phyloP scores from a whole-genome alignment of 768 basidiomycete species.

The Crassisporium funariophilum region DNA sequence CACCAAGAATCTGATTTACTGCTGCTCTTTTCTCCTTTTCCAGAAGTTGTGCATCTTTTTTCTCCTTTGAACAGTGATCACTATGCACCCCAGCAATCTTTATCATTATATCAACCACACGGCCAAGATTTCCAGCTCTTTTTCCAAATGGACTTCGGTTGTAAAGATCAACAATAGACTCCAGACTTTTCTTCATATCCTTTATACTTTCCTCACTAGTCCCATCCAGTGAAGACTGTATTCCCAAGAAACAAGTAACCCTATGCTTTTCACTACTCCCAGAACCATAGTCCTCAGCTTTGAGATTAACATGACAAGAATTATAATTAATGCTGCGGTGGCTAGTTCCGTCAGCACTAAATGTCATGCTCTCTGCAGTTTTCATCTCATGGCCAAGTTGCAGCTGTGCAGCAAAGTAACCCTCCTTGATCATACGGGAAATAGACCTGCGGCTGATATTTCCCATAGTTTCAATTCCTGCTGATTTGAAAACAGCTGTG shows the following conservation, averaged over 20 bases:
- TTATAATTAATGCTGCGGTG: conserved; percentile 23
- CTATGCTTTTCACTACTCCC: not conserved
- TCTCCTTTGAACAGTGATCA: conserved; percentile 29
- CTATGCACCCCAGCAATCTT: conserved; percentile 19
- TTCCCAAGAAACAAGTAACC: conserved; percentile 22
- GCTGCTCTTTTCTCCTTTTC: conserved; percentile 20
- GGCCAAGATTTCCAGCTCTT: conserved; percentile 11
- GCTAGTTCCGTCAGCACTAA: conserved; percentile 22
- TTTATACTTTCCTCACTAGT: conserved; percentile 22
- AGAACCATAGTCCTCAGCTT: conserved; percentile 16
- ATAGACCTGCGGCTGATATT: not conserved
- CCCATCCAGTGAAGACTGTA: conserved; percentile 19
- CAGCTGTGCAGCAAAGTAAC: conserved; percentile 13
- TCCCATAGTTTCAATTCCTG: conserved; percentile 8
- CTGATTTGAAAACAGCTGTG: conserved; percentile 25
- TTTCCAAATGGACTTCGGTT: conserved; percentile 25
- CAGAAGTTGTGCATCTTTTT: conserved; percentile 25
- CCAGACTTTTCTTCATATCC: conserved; percentile 18
- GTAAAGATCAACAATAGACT: conserved; percentile 18
- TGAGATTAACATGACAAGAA: conserved; percentile 19
- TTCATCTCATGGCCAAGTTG: conserved; percentile 20
- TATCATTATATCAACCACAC: conserved; percentile 17
- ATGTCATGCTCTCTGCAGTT: conserved; percentile 16
- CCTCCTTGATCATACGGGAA: conserved; percentile 10
- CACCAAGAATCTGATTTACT: conserved; percentile 22